Base-by-base conservation (phyloP, 2,329 filamentous ascomycete species). In the Cercospora beticola region DNA sequence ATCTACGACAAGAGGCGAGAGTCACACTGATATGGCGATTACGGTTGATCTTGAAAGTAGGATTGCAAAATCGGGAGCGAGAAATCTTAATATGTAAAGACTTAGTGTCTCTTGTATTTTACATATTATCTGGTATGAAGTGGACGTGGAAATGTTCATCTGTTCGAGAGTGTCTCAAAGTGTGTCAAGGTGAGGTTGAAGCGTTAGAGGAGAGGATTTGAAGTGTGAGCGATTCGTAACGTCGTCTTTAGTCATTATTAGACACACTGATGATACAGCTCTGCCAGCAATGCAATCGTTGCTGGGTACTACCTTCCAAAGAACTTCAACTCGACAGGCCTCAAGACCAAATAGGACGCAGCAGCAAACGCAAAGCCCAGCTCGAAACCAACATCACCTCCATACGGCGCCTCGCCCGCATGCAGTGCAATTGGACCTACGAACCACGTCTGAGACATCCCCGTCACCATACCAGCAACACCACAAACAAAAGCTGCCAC, bases 401-500 rank as follows among this genome's bases (percentile, higher is more conserved):
- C 87, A 61, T 79, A 81, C 28, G 82, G 75, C 66, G 82, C 78
- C 31, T 79, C 78, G 49, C 87, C 84, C 64, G 88, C 88, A 31
- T 86, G 80, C 67, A 83, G 82, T 0, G 89, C 89, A 70, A 92
- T 87, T 0, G 89, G 90, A 0, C 90, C 90, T 0, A 86, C 86
- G 72, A 83, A 90, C 89, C 90, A 93, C 0, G 82, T 78, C 78
- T 93, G 90, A 18, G 86, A 86, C 89, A 92, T 92, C 5, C 90
- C 90, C 7, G 87, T 81, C 2, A 91, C 84, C 74, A 90, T 89
- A 14, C 90, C 90, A 14, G 84, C 83, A 46, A 90, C 80, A 62
- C 90, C 90, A 65, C 86, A 86, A 74, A 82, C 82, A 78, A 92
- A 92, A 0, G 90, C 88, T 1, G 83, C 72, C 10, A 88, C 73